These are phyloP conservation scores for Solanum megistacrolobum DNA, from an alignment of 257 asterid species.

Conservation along the genomic window DNA sequence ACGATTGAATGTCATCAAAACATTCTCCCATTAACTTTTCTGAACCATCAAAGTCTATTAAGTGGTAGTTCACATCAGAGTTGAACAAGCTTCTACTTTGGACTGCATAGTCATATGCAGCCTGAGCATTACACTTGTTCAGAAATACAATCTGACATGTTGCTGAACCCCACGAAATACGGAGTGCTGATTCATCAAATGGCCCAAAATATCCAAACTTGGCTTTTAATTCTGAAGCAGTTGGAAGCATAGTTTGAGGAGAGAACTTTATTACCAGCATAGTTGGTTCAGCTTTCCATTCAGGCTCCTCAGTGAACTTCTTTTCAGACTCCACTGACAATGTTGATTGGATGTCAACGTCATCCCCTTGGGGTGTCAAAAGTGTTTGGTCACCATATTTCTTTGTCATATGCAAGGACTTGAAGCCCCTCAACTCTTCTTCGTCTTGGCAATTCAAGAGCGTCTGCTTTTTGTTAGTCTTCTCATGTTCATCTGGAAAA, in stretches of 20 bases:
- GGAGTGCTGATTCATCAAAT: neutral
- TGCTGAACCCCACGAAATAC: neutral
- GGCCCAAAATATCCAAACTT: neutral
- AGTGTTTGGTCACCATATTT: neutral
- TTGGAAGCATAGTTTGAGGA: neutral
- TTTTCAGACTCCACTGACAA: neutral
- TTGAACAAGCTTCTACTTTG: neutral
- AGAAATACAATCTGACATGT: neutral
- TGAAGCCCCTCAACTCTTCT: neutral
- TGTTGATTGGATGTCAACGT: neutral
- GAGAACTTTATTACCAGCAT: neutral
- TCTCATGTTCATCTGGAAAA: neutral
- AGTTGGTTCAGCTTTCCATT: neutral
- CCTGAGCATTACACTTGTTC: neutral
- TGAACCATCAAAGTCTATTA: neutral
- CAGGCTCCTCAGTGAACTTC: neutral
- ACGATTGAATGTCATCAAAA: neutral
- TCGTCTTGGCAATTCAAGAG: neutral
- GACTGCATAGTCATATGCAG: neutral
- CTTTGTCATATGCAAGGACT: neutral
- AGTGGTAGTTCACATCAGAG: neutral
- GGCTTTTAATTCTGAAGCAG: neutral
- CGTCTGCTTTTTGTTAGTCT: neutral
- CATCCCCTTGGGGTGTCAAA: neutral
- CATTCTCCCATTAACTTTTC: neutral